Base-by-base conservation (phyloP, 176 grass and related monocot species). In the Saccharum officinarum region DNA sequence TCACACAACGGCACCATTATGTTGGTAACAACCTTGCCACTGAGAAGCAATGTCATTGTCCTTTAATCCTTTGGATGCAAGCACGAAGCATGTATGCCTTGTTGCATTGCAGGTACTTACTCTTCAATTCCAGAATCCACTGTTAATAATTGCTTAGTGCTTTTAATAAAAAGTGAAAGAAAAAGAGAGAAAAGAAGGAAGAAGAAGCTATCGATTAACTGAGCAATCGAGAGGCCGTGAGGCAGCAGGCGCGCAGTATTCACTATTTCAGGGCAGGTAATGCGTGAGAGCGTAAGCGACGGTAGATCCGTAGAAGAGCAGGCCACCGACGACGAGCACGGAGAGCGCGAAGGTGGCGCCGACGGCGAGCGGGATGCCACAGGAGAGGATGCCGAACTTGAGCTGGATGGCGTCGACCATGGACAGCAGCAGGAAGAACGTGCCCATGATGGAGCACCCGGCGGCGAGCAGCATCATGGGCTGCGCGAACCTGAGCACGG, bases 391-490 rank as follows among this genome's bases (percentile, higher is more conserved):
- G 0, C 82, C 86, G 45, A 92, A 88, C 77, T 88, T 92, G 78
- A 92, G 86, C 86, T 92, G 82, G 67, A 88, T 86, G 67, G 86
- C 90, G 30, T 92, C 83, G 28, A 92, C 79, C 90, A 86, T 92
- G 82, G 86, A 92, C 1, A 92, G 65, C 9, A 92, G 73, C 6
- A 92, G 59, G 86, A 88, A 92, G 82, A 88, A 85, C 8, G 90
- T 88, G 30, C 90, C 86, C 72, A 85, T 78, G 90, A 88, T 84
- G 82, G 90, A 92, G 73, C 82, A 85, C 0, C 31, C 86, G 0
- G 73, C 78, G 0, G 82, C 77, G 3, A 86, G 82, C 38, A 88
- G 78, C 90, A 88, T 92, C 85, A 91, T 91, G 2, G 80, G 85
- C 50, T 25, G 63, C 8, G 67, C 78, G 67, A 83, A 78, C 30